Evolutionary conservation across 2,329 filamentous ascomycete genomes (phyloP), one percentile per base, ranked within the genome.

Genomic region (Verticillium klebahnii): DNA sequence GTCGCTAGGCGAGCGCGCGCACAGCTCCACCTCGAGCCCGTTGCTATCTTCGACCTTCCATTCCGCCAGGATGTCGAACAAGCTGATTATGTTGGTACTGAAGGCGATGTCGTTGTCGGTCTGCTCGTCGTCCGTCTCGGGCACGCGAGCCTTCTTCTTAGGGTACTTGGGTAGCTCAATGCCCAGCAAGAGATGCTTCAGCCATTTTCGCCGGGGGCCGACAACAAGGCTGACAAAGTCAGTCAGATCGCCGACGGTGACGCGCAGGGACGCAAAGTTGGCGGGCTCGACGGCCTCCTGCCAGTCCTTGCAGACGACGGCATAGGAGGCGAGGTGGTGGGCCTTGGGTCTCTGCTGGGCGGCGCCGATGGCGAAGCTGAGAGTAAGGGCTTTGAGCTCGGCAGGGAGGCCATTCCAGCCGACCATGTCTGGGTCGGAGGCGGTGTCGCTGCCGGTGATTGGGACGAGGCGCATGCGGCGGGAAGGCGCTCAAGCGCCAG

Each of bases 231-330:
- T 61, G 15, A 68, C 68, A 57, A 72, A 68, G 5, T 64, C 58
- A 55, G 60, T 19, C 34, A 70, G 60, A 37, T 69, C 65, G 9
- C 40, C 56, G 15, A 61, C 62, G 45, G 62, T 62, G 45, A 72
- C 58, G 12, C 64, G 61, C 56, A 72, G 62, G 8, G 61, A 59
- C 15, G 56, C 58, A 61, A 72, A 71, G 59, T 64, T 69, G 62
- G 65, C 58, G 57, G 65, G 62, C 61, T 72, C 70, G 37, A 71
- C 64, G 37, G 64, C 61, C 3, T 63, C 63, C 19, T 69, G 69
- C 70, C 70, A 72, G 34, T 70, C 65, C 37, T 57, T 57, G 60
- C 68, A 69, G 34, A 72, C 69, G 7, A 68, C 65, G n/a, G 69
- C 69, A 45, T 69, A 69, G 54, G 64, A 63, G 25, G 68, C 50